These are phyloP conservation scores for Saccharum spontaneum DNA, from an alignment of 176 grass and related monocot species.

Conservation along the genomic window DNA sequence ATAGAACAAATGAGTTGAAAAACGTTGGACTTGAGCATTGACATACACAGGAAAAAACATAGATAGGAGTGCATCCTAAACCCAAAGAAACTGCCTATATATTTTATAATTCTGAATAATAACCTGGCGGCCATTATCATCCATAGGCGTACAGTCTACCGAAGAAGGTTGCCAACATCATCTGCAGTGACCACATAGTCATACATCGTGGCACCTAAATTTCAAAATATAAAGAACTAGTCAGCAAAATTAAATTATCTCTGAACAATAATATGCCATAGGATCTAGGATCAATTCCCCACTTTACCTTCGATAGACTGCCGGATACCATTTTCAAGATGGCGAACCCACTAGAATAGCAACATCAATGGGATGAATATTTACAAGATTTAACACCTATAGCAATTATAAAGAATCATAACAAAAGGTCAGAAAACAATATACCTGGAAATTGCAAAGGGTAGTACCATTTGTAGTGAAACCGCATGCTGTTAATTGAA, in stretches of 20 bases:
- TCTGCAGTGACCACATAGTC: constrained; percentile 92
- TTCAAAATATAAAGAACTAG: constrained; percentile 21
- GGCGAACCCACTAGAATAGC: constrained; percentile 81
- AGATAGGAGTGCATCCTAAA: background rate
- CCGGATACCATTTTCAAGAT: constrained; percentile 71
- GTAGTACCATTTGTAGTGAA: constrained; percentile 89
- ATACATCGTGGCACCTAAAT: constrained; percentile 75
- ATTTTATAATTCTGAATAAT: background rate
- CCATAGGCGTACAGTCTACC: constrained; percentile 95
- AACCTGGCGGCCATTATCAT: constrained; percentile 89
- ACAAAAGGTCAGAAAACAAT: constrained; percentile 9
- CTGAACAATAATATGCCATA: constrained; percentile 17
- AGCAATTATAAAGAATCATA: constrained; percentile 25
- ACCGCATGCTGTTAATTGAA: constrained; percentile 65
- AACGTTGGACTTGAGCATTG: background rate
- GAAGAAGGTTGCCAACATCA: constrained; percentile 87
- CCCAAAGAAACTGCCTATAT: background rate
- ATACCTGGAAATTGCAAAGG: constrained; percentile 96
- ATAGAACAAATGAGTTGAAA: background rate
- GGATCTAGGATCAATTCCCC: constrained; percentile 1
- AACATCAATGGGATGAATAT: constrained; percentile 21
- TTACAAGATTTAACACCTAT: constrained; percentile 16
- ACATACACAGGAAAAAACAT: background rate
- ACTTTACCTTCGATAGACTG: constrained; percentile 88
- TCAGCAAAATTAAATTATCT: constrained; percentile 26